A percentile compares a stretch with the other conserved stretches of the same genome.
These are phyloP conservation scores for Clitopilus hobsonii DNA, from an alignment of 768 basidiomycete genomes.

Conservation along the genomic window DNA sequence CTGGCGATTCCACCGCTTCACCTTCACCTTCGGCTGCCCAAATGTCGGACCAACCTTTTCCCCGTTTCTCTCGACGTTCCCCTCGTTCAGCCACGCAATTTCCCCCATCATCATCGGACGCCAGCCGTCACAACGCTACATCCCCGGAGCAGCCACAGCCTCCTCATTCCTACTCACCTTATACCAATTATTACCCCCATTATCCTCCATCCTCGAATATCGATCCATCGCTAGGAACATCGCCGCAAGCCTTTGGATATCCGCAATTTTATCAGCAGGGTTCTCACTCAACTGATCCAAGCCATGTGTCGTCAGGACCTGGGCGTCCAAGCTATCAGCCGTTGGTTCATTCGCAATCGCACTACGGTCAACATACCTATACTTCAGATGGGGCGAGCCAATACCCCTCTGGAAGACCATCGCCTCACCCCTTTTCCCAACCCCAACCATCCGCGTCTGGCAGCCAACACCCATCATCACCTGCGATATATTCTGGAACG, in stretches of 20 bases:
- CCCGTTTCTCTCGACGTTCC: background rate
- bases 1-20: background rate
- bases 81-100: background rate
- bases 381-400: background rate
- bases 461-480: background rate
- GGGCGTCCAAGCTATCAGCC: background rate
- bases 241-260: background rate
- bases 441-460: background rate
- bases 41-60: background rate
- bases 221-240: background rate
- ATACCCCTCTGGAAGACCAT: background rate
- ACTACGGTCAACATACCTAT: background rate
- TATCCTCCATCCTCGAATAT: background rate
- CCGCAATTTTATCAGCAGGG: conserved; percentile 1
- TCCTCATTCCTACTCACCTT: background rate
- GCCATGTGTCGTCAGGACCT: background rate
- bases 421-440: background rate
- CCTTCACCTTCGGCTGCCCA: background rate
- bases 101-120: background rate
- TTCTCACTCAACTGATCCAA: background rate
- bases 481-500: background rate
- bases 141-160: background rate
- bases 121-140: background rate
- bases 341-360: background rate
- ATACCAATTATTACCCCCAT: background rate